Percentiles rank a stretch among this genome's conserved stretches.
Conservation (phyloP, 306 rosid species). For the Alnus rubra region DNA sequence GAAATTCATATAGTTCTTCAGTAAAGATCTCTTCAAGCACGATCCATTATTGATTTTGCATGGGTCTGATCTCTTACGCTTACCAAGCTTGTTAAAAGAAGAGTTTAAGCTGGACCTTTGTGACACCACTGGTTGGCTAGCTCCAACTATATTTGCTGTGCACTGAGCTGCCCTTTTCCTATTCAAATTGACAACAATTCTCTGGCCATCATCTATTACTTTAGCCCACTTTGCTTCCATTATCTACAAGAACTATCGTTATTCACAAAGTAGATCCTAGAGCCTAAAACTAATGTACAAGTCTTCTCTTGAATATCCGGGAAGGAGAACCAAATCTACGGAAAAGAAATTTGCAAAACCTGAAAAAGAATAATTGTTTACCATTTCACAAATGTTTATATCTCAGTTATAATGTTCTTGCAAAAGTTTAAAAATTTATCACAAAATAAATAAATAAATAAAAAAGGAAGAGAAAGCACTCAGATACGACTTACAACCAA, state of each 20-base stretch:
- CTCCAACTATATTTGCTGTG: slow-evolving; percentile 43
- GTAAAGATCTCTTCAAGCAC: slow-evolving; percentile 39
- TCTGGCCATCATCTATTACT: slow-evolving; percentile 56
- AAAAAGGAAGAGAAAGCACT: neutral
- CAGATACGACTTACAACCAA: neutral
- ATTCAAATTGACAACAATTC: slow-evolving; percentile 40
- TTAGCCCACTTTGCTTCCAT: slow-evolving; percentile 62
- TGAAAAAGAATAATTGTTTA: neutral
- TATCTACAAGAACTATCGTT: slow-evolving; percentile 54
- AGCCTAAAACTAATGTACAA: slow-evolving; percentile 38
- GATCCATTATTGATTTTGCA: slow-evolving; percentile 32
- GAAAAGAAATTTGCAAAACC: neutral
- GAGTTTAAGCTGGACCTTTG: slow-evolving; percentile 26
- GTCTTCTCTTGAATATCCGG: slow-evolving; percentile 16
- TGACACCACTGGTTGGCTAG: slow-evolving; percentile 28
- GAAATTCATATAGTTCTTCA: slow-evolving; percentile 57
- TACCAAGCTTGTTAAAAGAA: slow-evolving; percentile 36
- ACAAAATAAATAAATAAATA: neutral
- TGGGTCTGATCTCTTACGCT: slow-evolving; percentile 51
- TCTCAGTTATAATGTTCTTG: neutral
- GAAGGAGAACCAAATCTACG: neutral
- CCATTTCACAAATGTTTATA: neutral
- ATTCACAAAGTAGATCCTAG: slow-evolving; percentile 49
- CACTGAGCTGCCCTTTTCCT: slow-evolving; percentile 49
- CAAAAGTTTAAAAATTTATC: neutral